Evolutionary conservation across 2,329 filamentous ascomycete genomes (phyloP), one percentile per base, ranked within the genome.

Genomic region (Venturia aucupariae): DNA sequence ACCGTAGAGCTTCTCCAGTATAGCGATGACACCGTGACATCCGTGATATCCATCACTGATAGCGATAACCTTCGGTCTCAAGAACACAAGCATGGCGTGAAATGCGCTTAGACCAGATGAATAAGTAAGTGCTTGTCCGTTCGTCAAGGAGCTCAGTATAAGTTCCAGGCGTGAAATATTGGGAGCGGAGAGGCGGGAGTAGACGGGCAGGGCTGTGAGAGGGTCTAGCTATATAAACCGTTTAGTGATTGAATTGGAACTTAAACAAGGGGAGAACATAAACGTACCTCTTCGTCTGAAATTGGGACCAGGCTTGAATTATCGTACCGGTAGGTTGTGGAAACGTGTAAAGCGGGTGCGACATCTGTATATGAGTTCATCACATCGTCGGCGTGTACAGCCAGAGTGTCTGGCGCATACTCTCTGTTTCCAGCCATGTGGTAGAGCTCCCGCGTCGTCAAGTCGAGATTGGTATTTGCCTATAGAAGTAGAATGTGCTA

Each of bases 1-100:
- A 0, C 89, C 88, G 32, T 87, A 90, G 61, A 97, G 84, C 67
- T 90, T 90, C 66, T 82, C 76, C 68, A 95, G 81, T 64, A 97
- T 77, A 39, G 76, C 76, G 70, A 97, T 84, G 38, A 96, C 90
- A 67, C 90, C 91, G 75, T 96, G 91, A 76, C 90, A 96, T 70
- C 94, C 94, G 78, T 97, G 94, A 77, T 97, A 99, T 51, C 92
- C 92, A 19, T 83, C 86, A 44, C 87, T 87, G 68, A 97, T 91
- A 69, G 91, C 88, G 64, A 97, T 85, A 65, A 88, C 86, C 69
- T 86, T 86, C 0, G 94, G 94, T 74, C 95, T 92, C 10, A 96
- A 78, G 71, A 86, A 86, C n/a, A 92, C 86, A 2, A 97, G 82
- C 65, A 95, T 80, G 39, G 90, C 92, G 75, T 97, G 90, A 78